These are phyloP conservation scores for Chlamydomonas incerta DNA, from an alignment of 139 green algal genomes.

Conservation along the genomic window DNA sequence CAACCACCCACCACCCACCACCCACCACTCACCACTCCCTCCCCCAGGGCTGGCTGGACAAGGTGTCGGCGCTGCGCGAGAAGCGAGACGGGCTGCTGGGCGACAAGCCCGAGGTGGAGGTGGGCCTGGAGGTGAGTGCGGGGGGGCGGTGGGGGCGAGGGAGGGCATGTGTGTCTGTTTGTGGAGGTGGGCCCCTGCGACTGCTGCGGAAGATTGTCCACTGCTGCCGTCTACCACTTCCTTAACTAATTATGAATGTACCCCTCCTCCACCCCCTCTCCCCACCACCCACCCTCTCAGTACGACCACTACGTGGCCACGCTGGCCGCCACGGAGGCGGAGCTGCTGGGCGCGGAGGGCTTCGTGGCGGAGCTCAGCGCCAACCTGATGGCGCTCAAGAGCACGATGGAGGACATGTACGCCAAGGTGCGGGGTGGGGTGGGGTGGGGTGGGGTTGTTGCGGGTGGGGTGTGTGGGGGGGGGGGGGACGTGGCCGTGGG, in stretches of 20 bases:
- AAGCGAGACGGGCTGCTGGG: background rate
- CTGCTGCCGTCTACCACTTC: no score
- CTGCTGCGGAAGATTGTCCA: no score
- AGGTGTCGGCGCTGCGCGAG: constrained; percentile 15
- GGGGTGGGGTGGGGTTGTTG: no score
- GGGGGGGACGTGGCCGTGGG: background rate
- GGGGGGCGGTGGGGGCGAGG: no score
- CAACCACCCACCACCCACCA: no score
- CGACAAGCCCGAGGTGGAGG: background rate
- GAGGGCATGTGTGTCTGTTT: no score
- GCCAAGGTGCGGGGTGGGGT: constrained; percentile 10
- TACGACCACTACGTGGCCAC: background rate
- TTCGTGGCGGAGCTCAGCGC: background rate
- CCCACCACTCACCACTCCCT: no score
- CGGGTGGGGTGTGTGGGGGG: no score
- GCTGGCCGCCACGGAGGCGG: background rate
- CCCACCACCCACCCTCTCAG: background rate
- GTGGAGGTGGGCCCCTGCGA: no score
- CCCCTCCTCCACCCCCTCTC: no score
- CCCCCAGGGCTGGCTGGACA: constrained; percentile 2
- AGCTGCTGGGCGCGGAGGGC: constrained; percentile 28
- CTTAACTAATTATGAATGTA: no score
- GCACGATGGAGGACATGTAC: constrained; percentile 50
- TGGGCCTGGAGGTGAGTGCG: background rate
- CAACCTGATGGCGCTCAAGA: constrained; percentile 28